Evolutionary conservation across 176 grass and related monocot species (phyloP), one percentile per base, ranked within the genome.

Genomic region (Oryza nivara): DNA sequence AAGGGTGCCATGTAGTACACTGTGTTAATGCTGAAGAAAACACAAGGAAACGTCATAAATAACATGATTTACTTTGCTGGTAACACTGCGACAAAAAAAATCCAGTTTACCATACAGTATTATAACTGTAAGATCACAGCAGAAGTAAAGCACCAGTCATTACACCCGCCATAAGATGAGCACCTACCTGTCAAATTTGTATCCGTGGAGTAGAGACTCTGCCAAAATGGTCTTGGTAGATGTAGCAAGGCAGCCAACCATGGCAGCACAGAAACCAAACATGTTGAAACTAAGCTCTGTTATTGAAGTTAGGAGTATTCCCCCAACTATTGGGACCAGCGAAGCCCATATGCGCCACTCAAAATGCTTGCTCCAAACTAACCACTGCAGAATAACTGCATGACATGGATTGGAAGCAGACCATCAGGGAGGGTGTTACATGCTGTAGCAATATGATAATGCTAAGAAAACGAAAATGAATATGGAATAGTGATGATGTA

Each of bases 1-100:
- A 95, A 98, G 8, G 96, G 96, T 13, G 96, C 91, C 96, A 98
- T 98, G 84, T 98, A 98, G 68, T 98, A 98, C 43, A 98, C 96
- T 1, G 93, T 98, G 86, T 98, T 98, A 85, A 98, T 98, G 79
- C 96, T 98, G 83, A 73, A 93, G 20, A 61, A 80, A 74, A 84
- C 15, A 77, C 17, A 28, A 74, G 2, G 70, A 7, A 63, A 38
- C 32, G 81, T 81, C 65, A 52, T 67, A 76, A 60, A 1, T 54
- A 19, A 52, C 0, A 10, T 0, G 46, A 44, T 12, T 69, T 20
- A 58, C 49, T 75, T 12, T 77, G 34, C 0, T 14, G 9, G 22
- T 35, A 71, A 48, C 9, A 20, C 66, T 28, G 25, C 25, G 4
- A 54, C 56, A 74, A 40, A 46, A 49, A 25, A 16, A 52, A 52